Conservation (phyloP, 2,329 filamentous ascomycete genomes). For the Alternaria sp. region DNA sequence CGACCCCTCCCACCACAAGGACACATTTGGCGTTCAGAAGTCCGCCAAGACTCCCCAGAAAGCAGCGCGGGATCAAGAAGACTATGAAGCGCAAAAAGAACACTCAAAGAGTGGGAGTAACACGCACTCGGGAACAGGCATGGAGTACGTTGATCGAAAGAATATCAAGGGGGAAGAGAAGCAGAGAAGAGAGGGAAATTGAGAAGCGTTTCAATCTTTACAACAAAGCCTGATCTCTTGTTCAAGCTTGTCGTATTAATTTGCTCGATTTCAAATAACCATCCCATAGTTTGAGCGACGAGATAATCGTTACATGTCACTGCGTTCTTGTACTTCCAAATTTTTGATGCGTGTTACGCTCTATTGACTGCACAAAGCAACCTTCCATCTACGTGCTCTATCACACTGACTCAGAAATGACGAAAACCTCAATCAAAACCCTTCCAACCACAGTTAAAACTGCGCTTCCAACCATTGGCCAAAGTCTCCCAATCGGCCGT, state of each 20-base stretch:
- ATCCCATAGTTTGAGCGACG: neutral
- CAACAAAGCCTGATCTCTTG: neutral
- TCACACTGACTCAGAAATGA: neutral
- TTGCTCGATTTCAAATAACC: neutral
- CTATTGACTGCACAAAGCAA: neutral
- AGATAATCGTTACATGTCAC: neutral
- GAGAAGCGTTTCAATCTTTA: neutral
- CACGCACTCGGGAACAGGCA: too few species aligned
- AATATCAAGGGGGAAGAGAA: neutral
- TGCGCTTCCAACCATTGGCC: slow-evolving; percentile 9
- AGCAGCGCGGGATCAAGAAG: too few species aligned
- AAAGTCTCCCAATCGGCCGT: slow-evolving; percentile 8
- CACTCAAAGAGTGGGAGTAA: too few species aligned
- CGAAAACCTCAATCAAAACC: slow-evolving; percentile 10
- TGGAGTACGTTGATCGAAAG: neutral
- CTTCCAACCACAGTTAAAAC: slow-evolving; percentile 13
- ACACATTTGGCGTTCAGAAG: too few species aligned
- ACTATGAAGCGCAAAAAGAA: too few species aligned
- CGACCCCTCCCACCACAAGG: too few species aligned
- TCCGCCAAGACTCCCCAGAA: too few species aligned
- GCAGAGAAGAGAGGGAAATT: neutral
- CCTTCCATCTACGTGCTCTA: neutral
- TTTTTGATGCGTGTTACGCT: neutral
- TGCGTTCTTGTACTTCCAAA: neutral
- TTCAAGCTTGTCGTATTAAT: neutral